Percentiles rank a stretch among this genome's conserved stretches.
Evolutionary conservation across 2,329 filamentous ascomycete genomes (phyloP).

Genomic region (Cladosporium sp.): DNA sequence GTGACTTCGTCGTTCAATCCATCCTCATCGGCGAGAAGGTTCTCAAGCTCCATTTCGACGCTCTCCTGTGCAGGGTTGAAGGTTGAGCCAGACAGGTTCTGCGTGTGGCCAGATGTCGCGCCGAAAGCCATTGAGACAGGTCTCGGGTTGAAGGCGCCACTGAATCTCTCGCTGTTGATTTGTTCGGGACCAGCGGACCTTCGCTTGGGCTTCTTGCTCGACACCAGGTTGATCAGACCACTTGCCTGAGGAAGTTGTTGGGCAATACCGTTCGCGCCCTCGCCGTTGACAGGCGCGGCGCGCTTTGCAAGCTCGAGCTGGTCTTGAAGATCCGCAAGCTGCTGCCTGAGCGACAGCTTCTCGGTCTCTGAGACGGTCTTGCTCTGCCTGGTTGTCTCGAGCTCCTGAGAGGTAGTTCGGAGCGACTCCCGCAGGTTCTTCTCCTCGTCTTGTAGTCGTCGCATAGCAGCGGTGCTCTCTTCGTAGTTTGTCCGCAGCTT

Average conservation of each 20-base stretch:
- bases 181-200: constrained; percentile 84
- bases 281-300: constrained; percentile 63
- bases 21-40: constrained; percentile 88
- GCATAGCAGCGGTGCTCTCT: constrained; percentile 83
- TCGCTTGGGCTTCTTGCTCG: constrained; percentile 94
- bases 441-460: constrained; percentile 91
- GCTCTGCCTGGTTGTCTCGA: constrained; percentile 70
- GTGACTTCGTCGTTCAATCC: constrained; percentile 95
- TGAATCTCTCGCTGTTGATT: constrained; percentile 83
- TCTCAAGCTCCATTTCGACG: constrained; percentile 91
- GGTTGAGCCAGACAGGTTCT: constrained; percentile 66
- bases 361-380: constrained; percentile 75
- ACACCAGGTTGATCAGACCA: constrained; percentile 92
- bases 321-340: constrained; percentile 84
- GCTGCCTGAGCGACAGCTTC: constrained; percentile 77
- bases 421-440: constrained; percentile 77
- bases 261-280: constrained; percentile 56
- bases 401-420: constrained; percentile 68
- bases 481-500: constrained; percentile 83
- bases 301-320: constrained; percentile 84
- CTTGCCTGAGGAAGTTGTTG: constrained; percentile 47
- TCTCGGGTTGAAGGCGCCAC: constrained; percentile 84
- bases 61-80: constrained; percentile 80
- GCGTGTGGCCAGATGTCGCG: constrained; percentile 57
- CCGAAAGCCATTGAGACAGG: constrained; percentile 90